Conservation (phyloP, 2,329 filamentous ascomycete genomes). For the Torrubiellomyces zombiae region DNA sequence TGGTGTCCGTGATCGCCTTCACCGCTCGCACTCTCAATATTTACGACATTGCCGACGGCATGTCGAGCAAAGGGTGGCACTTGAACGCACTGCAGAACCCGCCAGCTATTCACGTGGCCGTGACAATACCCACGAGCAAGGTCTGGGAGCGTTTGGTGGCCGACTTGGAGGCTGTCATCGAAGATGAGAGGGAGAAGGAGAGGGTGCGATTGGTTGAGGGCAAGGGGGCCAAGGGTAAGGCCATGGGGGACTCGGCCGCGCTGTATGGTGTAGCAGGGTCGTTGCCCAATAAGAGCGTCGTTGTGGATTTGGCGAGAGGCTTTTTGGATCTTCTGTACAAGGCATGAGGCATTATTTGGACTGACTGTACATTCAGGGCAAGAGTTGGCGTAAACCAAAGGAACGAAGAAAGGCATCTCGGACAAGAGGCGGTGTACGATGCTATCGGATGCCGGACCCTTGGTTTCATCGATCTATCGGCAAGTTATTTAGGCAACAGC, state of each 20-base stretch:
- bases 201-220: constrained; percentile 54
- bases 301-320: constrained; percentile 74
- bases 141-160: constrained; percentile 63
- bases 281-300: constrained; percentile 87
- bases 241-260: constrained; percentile 65
- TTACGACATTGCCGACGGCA: constrained; percentile 85
- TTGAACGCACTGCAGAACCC: constrained; percentile 86
- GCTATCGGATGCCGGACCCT: too few species aligned
- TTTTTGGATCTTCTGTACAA: constrained; percentile 92
- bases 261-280: constrained; percentile 92
- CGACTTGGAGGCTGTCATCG: constrained; percentile 51
- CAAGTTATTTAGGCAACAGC: too few species aligned
- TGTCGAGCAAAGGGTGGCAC: constrained; percentile 80
- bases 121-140: constrained; percentile 71
- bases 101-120: constrained; percentile 82
- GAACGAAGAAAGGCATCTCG: too few species aligned
- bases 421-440: too few species aligned
- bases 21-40: constrained; percentile 69
- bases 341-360: constrained; percentile 30
- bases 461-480: too few species aligned
- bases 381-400: too few species aligned
- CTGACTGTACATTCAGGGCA: too few species aligned
- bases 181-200: constrained; percentile 68
- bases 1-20: constrained; percentile 86
- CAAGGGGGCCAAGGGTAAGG: constrained; percentile 46